Percentiles rank a stretch among this genome's conserved stretches.
These are phyloP conservation scores for Kuraishia ogatae DNA, from an alignment of 805 yeast genomes.

Conservation along the genomic window DNA sequence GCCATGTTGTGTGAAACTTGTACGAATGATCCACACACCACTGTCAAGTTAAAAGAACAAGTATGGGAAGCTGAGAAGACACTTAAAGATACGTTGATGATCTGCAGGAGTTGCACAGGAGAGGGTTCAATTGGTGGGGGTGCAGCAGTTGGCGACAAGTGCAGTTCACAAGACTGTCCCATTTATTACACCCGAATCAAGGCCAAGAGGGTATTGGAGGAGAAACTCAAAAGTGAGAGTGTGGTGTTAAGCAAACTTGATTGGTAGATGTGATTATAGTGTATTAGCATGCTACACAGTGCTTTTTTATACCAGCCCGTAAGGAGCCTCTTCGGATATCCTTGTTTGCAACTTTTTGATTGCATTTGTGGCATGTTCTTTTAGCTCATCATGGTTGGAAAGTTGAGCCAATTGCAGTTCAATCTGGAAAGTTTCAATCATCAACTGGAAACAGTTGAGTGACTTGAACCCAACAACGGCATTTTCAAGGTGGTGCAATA, in stretches of 20 bases:
- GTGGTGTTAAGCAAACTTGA: conserved; percentile 8
- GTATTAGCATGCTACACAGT: conserved; percentile 1
- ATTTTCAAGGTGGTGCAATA: conserved; percentile 29
- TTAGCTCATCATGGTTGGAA: conserved; percentile 21
- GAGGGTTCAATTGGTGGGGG: conserved; percentile 4
- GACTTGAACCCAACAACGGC: conserved; percentile 37
- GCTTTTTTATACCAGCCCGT: conserved; percentile 3
- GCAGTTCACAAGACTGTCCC: conserved; percentile 60
- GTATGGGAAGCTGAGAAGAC: conserved; percentile 18
- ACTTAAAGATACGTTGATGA: conserved; percentile 17
- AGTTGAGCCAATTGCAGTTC: conserved; percentile 28
- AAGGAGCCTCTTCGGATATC: conserved; percentile 18
- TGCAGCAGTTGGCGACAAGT: conserved; percentile 25
- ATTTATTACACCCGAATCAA: conserved; percentile 47
- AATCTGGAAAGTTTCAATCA: conserved; percentile 29
- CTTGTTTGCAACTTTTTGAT: conserved; percentile 20
- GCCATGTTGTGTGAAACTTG: neutral
- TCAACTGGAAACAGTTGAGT: conserved; percentile 27
- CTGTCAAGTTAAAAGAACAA: neutral
- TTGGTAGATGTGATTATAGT: conserved; percentile 3
- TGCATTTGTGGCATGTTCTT: conserved; percentile 22
- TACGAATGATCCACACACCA: neutral
- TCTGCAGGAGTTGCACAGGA: conserved; percentile 29
- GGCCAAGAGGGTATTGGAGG: conserved; percentile 20
- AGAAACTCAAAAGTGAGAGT: conserved; percentile 4